Percentiles rank a stretch among this genome's conserved stretches.
Conservation (phyloP, 768 basidiomycete genomes). For the Dioszegia hungarica region DNA sequence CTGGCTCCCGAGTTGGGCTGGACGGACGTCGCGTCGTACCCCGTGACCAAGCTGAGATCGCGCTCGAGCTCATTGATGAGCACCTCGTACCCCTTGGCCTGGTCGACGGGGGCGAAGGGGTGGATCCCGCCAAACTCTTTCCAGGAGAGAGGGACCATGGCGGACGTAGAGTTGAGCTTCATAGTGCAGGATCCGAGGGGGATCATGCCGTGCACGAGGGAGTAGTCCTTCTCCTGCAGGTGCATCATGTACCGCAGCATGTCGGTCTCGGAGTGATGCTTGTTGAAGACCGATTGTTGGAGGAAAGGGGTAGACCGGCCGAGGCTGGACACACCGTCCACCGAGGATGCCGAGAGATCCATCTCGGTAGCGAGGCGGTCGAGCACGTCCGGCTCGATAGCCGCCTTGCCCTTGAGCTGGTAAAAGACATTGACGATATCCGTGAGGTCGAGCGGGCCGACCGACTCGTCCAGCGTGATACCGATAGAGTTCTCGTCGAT, state of each 20-base stretch:
- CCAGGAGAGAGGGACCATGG: slow-evolving; percentile 95
- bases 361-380: slow-evolving; percentile 51
- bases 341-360: slow-evolving; percentile 48
- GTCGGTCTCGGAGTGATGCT: slow-evolving; percentile 96
- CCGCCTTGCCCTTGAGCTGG: slow-evolving; percentile 52
- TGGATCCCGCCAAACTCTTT: slow-evolving; percentile 85
- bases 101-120: slow-evolving; percentile 85
- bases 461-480: slow-evolving; percentile 88
- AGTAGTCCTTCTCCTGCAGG: slow-evolving; percentile 88
- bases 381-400: slow-evolving; percentile 38
- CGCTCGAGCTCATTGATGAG: slow-evolving; percentile 85
- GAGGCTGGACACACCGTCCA: slow-evolving; percentile 54
- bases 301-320: slow-evolving; percentile 60
- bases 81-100: slow-evolving; percentile 77
- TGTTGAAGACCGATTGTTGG: slow-evolving; percentile 87
- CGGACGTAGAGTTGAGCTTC: slow-evolving; percentile 97
- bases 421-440: slow-evolving; percentile 77
- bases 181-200: slow-evolving; percentile 92
- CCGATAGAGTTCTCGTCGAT: slow-evolving; percentile 74
- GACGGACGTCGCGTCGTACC: slow-evolving; percentile 92
- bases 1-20: slow-evolving; percentile 99
- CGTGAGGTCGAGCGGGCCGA: slow-evolving; percentile 67
- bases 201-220: slow-evolving; percentile 94
- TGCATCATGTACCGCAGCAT: slow-evolving; percentile 96
- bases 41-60: slow-evolving; percentile 89